Conservation (phyloP, 768 basidiomycete species). For the Pholiota microspora region DNA sequence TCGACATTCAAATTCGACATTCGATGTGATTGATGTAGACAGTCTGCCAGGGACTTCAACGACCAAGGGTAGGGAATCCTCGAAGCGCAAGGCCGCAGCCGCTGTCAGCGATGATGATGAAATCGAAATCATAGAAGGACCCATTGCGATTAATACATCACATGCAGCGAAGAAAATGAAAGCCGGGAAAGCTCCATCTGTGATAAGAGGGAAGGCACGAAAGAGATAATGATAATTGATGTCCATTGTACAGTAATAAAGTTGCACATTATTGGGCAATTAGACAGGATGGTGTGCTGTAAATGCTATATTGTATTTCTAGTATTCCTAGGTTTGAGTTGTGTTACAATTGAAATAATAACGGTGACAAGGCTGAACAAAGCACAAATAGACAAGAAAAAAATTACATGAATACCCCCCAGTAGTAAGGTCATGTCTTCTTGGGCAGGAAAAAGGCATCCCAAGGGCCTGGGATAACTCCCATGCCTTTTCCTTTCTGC, state of each 20-base stretch:
- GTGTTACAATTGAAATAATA: background rate
- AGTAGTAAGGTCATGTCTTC: constrained; percentile 10
- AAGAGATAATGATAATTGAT: constrained; percentile 30
- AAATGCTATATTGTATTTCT: background rate
- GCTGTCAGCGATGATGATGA: constrained; percentile 55
- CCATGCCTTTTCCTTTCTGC: constrained; percentile 20
- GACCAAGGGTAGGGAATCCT: constrained; percentile 13
- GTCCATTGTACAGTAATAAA: background rate
- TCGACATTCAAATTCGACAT: constrained; percentile 39
- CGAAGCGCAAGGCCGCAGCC: constrained; percentile 40
- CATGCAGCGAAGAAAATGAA: constrained; percentile 30
- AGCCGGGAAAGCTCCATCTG: constrained; percentile 28
- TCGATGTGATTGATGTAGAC: constrained; percentile 45
- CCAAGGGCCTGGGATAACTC: constrained; percentile 32
- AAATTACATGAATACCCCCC: background rate
- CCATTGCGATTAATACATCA: constrained; percentile 24
- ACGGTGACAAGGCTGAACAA: no score
- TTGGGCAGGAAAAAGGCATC: constrained; percentile 43
- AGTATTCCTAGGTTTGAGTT: background rate
- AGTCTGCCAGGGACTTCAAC: constrained; percentile 20
- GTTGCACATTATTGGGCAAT: background rate
- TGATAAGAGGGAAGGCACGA: constrained; percentile 38
- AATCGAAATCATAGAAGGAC: constrained; percentile 49
- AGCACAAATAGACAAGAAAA: background rate
- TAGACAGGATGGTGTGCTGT: background rate